A percentile compares a stretch with the other conserved stretches of the same genome.
Evolutionary conservation across 2,329 filamentous ascomycete species (phyloP).

Genomic region (Arthroderma sp.): DNA sequence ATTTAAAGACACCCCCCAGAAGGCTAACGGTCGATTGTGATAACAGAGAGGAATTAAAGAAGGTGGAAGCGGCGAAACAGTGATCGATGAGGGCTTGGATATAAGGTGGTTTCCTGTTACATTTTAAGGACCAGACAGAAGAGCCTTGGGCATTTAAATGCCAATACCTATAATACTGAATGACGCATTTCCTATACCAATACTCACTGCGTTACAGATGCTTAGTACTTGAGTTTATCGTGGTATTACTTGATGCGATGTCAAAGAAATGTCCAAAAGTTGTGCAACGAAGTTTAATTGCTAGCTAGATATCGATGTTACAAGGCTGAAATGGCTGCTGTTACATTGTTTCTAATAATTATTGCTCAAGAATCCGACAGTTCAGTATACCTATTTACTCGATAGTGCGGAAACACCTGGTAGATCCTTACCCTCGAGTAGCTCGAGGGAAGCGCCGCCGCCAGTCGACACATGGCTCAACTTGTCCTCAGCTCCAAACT

Average conservation of each 20-base stretch:
- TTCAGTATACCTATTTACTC: conserved; percentile 38
- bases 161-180: too few species aligned
- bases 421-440: conserved; percentile 95
- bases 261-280: too few species aligned
- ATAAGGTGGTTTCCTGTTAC: too few species aligned
- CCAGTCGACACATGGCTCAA: conserved; percentile 96
- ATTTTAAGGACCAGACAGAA: too few species aligned
- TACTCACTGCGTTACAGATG: too few species aligned
- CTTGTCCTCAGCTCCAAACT: conserved; percentile 93
- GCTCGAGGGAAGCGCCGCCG: conserved; percentile 85
- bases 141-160: too few species aligned
- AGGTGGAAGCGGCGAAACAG: conserved; percentile 53
- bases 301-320: too few species aligned
- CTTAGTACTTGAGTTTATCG: too few species aligned
- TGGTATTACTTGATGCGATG: too few species aligned
- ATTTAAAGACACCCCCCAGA: background rate
- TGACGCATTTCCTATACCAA: too few species aligned
- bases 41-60: conserved; percentile 69
- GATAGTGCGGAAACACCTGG: conserved; percentile 89
- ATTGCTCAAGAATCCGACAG: background rate
- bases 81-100: conserved; percentile 2
- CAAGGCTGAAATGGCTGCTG: too few species aligned
- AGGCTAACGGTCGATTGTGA: background rate
- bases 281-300: too few species aligned
- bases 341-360: background rate